A percentile compares a stretch with the other conserved stretches of the same genome.
Conservation (phyloP, 805 yeast genomes). For the Saccharomycopsis fibuligera region DNA sequence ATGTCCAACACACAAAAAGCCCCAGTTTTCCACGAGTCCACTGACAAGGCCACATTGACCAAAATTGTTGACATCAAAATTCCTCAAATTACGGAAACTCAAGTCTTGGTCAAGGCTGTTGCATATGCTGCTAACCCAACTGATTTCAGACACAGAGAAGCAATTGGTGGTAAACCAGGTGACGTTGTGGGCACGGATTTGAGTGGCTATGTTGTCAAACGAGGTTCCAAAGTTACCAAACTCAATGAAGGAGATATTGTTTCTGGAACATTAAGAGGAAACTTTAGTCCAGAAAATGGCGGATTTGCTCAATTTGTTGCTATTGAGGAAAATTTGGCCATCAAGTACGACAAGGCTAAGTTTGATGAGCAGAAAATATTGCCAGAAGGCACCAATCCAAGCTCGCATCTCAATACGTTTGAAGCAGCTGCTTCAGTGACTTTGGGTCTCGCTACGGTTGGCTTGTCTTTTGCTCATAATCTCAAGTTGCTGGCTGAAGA, state of each 20-base stretch:
- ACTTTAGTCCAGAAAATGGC: constrained; percentile 33
- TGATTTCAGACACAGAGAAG: constrained; percentile 41
- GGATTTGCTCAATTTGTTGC: constrained; percentile 51
- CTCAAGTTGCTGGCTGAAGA: background rate
- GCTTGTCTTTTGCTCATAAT: background rate
- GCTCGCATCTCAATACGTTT: constrained; percentile 39
- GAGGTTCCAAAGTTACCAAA: constrained; percentile 35
- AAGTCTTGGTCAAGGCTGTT: constrained; percentile 40
- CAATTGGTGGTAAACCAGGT: constrained; percentile 52
- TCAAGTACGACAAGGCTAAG: constrained; percentile 28
- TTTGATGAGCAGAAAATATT: constrained; percentile 22
- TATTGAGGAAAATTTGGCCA: constrained; percentile 31
- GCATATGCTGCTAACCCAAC: constrained; percentile 54
- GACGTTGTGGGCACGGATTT: constrained; percentile 46
- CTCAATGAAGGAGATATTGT: constrained; percentile 49
- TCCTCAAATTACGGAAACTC: constrained; percentile 27
- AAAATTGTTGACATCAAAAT: constrained; percentile 23
- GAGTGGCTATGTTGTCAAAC: constrained; percentile 24
- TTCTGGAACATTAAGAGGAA: constrained; percentile 51
- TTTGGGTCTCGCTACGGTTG: background rate
- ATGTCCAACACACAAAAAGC: too few species aligned
- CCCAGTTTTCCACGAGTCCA: constrained; percentile 21
- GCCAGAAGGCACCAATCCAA: constrained; percentile 27
- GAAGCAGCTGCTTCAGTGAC: background rate
- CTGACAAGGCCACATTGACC: constrained; percentile 23